phyloP scores from a whole-genome alignment of 1,284 basidiomycete genomes.

The Ganoderma lucidum region DNA sequence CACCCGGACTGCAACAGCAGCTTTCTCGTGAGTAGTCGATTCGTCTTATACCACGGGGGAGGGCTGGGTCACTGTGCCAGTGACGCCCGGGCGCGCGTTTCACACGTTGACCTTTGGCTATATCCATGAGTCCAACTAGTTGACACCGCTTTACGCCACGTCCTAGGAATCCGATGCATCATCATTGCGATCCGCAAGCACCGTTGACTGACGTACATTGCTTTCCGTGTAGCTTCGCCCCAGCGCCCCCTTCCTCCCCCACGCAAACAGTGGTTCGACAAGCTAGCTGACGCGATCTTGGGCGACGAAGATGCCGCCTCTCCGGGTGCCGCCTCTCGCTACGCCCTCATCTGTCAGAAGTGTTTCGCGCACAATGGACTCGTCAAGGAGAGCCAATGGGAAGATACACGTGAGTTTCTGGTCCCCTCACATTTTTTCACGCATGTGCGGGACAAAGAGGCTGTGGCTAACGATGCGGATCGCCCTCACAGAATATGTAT shows the following conservation, averaged over 20 bases:
- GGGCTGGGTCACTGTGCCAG: not conserved
- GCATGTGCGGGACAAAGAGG: not conserved
- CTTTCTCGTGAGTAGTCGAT: constrained; percentile 49
- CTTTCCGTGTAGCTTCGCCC: constrained; percentile 42
- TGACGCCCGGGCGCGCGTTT: not conserved
- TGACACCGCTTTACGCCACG: not conserved
- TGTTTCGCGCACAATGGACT: constrained; percentile 97
- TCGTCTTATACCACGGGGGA: not conserved
- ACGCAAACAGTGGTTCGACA: constrained; percentile 89
- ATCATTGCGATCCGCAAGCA: not conserved
- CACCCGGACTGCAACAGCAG: constrained; percentile 44
- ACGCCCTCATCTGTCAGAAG: constrained; percentile 93
- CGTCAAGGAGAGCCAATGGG: constrained; percentile 89
- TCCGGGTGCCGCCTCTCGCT: constrained; percentile 65
- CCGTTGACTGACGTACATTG: not conserved
- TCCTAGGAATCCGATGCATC: constrained; percentile 3
- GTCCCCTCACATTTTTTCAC: not conserved
- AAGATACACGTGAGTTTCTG: constrained; percentile 80
- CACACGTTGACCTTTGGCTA: not conserved
- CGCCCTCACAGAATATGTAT: constrained; percentile 67
- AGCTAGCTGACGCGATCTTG: constrained; percentile 85
- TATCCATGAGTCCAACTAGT: not conserved
- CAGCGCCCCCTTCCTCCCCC: constrained; percentile 60
- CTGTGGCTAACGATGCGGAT: not conserved
- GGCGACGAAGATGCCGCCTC: constrained; percentile 79